phyloP scores from a whole-genome alignment of 352 stramenopile species.

The Phytophthora multivora region DNA sequence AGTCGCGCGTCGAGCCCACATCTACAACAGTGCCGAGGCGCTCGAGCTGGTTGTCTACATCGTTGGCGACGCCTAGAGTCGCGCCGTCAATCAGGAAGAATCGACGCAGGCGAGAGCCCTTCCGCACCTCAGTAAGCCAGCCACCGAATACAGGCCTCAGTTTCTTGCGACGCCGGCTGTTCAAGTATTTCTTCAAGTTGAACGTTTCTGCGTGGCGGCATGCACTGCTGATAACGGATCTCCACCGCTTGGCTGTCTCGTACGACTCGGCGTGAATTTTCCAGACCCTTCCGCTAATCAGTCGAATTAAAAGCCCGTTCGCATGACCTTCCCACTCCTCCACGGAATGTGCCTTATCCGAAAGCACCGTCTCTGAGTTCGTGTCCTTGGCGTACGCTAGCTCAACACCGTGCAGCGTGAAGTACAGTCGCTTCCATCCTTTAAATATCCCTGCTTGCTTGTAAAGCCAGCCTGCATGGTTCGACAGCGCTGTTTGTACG shows the following conservation, averaged over 20 bases:
- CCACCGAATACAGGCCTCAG: conserved; percentile 72
- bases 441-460: conserved; percentile 84
- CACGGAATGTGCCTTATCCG: conserved; percentile 60
- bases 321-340: conserved; percentile 75
- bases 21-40: conserved; percentile 68
- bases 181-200: conserved; percentile 74
- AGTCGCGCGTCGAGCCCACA: conserved; percentile 61
- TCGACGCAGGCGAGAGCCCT: conserved; percentile 50
- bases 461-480: conserved; percentile 82
- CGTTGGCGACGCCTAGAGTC: conserved; percentile 72
- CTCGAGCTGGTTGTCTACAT: conserved; percentile 81
- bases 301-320: conserved; percentile 68
- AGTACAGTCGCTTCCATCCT: conserved; percentile 81
- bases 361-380: conserved; percentile 64
- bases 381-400: conserved; percentile 76
- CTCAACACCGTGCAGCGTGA: conserved; percentile 79
- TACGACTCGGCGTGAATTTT: conserved; percentile 76
- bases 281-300: conserved; percentile 75
- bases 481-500: conserved; percentile 69
- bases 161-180: conserved; percentile 68
- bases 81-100: conserved; percentile 83
- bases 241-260: conserved; percentile 78
- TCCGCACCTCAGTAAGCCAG: conserved; percentile 73
- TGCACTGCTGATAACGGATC: conserved; percentile 59
- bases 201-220: conserved; percentile 55